Evolutionary conservation across 129 eudicot species (phyloP).

Genomic region (Smallanthus sonchifolius): DNA sequence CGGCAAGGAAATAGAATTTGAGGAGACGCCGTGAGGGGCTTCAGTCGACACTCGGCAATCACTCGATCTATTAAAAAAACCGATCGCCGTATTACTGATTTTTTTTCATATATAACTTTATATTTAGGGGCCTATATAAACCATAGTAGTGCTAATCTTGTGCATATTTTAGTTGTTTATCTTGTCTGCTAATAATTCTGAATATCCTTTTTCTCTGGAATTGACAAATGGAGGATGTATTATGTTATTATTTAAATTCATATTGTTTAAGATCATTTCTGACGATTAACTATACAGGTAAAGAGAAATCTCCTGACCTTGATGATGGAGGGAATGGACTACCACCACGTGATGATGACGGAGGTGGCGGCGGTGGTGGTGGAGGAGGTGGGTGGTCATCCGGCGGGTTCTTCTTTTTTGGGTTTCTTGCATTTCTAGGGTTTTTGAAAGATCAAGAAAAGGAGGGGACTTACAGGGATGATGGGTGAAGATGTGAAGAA

Average conservation of each 20-base stretch:
- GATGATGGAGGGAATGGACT: conserved; percentile 86
- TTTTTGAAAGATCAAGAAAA: conserved; percentile 62
- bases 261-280: not conserved
- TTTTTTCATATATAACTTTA: no score
- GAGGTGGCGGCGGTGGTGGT: conserved; percentile 82
- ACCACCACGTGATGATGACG: conserved; percentile 90
- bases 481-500: not conserved
- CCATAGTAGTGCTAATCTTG: not conserved
- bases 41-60: no score
- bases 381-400: conserved; percentile 72
- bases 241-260: not conserved
- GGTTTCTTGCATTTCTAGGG: conserved; percentile 76
- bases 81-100: no score
- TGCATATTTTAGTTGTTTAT: not conserved
- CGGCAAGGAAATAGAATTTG: no score
- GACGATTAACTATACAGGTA: conserved; percentile 36
- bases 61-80: no score
- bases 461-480: conserved; percentile 36
- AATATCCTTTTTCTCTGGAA: not conserved
- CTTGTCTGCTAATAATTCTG: not conserved
- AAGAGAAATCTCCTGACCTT: conserved; percentile 84
- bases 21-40: no score
- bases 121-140: no score
- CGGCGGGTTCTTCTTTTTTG: conserved; percentile 87
- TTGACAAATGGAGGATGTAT: not conserved